Evolutionary conservation across 805 yeast species (phyloP).

Genomic region (Kluyveromyces siamensis): DNA sequence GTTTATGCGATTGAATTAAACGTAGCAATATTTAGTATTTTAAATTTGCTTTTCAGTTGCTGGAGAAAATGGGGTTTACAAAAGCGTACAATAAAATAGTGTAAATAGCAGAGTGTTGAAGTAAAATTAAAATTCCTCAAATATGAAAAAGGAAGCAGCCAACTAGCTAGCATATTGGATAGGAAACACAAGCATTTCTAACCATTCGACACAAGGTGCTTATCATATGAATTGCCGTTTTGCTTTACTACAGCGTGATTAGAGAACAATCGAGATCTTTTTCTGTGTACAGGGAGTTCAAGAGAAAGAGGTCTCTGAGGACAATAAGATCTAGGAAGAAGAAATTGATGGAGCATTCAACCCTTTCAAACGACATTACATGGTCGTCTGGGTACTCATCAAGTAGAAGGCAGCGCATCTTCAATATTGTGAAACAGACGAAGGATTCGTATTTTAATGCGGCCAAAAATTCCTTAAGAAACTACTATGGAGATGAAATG

Average conservation of each 20-base stretch:
- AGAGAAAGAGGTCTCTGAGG: conserved; percentile 10
- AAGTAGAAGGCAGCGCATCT: conserved; percentile 37
- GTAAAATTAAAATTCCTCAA: too few species aligned
- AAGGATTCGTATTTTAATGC: conserved; percentile 50
- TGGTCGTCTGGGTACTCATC: conserved; percentile 4
- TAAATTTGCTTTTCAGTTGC: not conserved
- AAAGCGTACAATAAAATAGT: not conserved
- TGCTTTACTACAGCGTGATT: conserved; percentile 10
- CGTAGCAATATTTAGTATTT: too few species aligned
- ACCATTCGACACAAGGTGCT: not conserved
- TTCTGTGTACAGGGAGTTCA: conserved; percentile 12
- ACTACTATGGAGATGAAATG: conserved; percentile 5
- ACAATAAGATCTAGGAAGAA: conserved; percentile 5
- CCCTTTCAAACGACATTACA: not conserved
- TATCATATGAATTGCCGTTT: conserved; percentile 11
- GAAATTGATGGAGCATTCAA: conserved; percentile 4
- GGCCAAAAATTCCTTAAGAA: conserved; percentile 24
- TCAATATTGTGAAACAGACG: conserved; percentile 45
- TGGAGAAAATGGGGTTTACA: not conserved
- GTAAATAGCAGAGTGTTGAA: not conserved
- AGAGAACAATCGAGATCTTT: conserved; percentile 8
- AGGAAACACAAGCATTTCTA: too few species aligned
- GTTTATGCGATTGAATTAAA: too few species aligned
- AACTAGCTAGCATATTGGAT: not conserved
- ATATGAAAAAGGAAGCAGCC: not conserved